A percentile compares a stretch with the other conserved stretches of the same genome.
These are phyloP conservation scores for Dactylis glomerata DNA, from an alignment of 176 grass and related monocot genomes.

Conservation along the genomic window DNA sequence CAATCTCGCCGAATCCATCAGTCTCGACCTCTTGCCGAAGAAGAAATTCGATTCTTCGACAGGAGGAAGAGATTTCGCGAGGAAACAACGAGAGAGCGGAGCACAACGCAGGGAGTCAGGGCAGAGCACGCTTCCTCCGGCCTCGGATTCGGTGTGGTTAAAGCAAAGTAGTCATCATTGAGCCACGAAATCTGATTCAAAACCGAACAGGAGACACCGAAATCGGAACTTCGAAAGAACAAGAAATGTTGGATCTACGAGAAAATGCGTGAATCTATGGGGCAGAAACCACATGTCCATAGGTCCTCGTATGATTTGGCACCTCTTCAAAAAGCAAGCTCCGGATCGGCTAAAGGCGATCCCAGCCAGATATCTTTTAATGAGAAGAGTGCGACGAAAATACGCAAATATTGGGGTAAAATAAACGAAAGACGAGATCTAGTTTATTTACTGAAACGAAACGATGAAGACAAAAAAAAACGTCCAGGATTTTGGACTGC, in stretches of 20 bases:
- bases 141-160: conserved; percentile 55
- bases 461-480: background rate
- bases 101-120: background rate
- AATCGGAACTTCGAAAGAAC: background rate
- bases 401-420: background rate
- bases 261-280: conserved; percentile 41
- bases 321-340: background rate
- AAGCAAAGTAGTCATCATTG: conserved; percentile 58
- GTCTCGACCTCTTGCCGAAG: background rate
- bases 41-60: background rate
- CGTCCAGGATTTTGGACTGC: background rate
- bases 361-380: background rate
- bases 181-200: background rate
- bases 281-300: conserved; percentile 44
- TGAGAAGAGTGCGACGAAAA: conserved; percentile 20
- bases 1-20: conserved; percentile 5
- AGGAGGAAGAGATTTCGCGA: conserved; percentile 11
- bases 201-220: background rate
- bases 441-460: background rate
- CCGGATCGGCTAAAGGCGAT: background rate
- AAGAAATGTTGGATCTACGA: conserved; percentile 29
- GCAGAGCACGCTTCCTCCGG: background rate
- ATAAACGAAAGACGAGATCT: background rate
- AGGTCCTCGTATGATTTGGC: conserved; percentile 28
- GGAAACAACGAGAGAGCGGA: background rate